phyloP scores from a whole-genome alignment of 2,329 filamentous ascomycete species.

The Paecilomyces formosus region DNA sequence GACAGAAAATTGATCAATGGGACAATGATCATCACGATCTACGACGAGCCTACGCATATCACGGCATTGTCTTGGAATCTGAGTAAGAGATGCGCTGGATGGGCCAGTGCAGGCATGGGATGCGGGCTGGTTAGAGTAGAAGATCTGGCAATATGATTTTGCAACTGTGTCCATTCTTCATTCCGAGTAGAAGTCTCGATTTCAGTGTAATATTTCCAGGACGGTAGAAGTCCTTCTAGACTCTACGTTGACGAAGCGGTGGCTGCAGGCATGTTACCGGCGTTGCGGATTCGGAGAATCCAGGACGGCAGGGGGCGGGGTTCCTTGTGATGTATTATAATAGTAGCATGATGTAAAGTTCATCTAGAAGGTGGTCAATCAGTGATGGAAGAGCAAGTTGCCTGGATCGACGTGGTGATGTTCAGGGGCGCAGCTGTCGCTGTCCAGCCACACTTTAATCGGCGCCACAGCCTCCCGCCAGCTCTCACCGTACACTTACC shows the following conservation, averaged over 20 bases:
- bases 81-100: constrained; percentile 57
- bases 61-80: constrained; percentile 62
- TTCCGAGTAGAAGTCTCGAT: not conserved
- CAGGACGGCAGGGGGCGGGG: not conserved
- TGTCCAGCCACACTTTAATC: not conserved
- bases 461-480: not conserved
- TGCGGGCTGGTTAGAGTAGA: constrained; percentile 61
- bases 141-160: constrained; percentile 47
- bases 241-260: not conserved
- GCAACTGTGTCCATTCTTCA: constrained; percentile 4
- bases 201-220: not conserved
- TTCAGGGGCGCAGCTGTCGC: not conserved
- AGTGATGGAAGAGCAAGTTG: not conserved
- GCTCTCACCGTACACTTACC: not conserved
- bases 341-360: not conserved
- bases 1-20: constrained; percentile 25
- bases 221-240: not conserved
- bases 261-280: not conserved
- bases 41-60: constrained; percentile 57
- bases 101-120: constrained; percentile 60
- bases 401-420: not conserved
- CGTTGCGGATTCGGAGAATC: not conserved
- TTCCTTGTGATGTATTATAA: not conserved
- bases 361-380: not conserved
- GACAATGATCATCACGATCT: constrained; percentile 38